Base-by-base conservation (phyloP, 1,284 basidiomycete species). In the Boletus sp. region DNA sequence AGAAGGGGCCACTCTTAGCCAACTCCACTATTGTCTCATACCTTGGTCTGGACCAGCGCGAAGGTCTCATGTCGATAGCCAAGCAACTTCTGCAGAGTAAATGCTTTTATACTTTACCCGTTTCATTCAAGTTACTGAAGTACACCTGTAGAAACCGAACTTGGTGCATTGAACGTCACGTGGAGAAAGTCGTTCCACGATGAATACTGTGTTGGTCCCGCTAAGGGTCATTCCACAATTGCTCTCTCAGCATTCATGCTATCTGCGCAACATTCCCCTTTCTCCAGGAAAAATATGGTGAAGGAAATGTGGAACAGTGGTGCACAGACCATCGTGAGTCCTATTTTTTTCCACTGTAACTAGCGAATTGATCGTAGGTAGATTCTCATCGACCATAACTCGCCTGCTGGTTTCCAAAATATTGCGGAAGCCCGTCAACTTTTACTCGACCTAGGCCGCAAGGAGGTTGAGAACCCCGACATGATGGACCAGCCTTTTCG, bases 251-350 rank as follows among this genome's bases (percentile, higher is more conserved):
- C 94, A 0, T 98, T 95, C 69, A 75, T 84, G 58, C 73, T 99
- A 1, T 84, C 88, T 13, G 80, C 87, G 7, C 72, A 94, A 13
- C 72, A 81, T 2, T 84, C 76, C 9, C 68, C 80, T 35, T 57
- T 79, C 8, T 77, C 81, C 5, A 80, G 88, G 41, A 85, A 83
- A 66, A 71, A 76, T 4, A 66, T 91, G 36, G 76, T 94, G 7
- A 82, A 84, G 57, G 81, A 90, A 57, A 88, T 95, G 77, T 96
- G 93, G 93, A 77, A 89, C 41, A 91, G 88, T 55, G 90, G 88
- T 26, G 92, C 92, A 27, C 80, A 87, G 58, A 78, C 82, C 13
- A 81, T 94, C 42, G 88, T 91, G 58, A 56, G 75, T 61, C 14
- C 33, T 23, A 45, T 23, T 59, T 51, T 53, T 58, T 42, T n/a